A percentile compares a stretch with the other conserved stretches of the same genome.
Conservation (phyloP, 2,329 filamentous ascomycete species). For the Leptosphaerulina australis region DNA sequence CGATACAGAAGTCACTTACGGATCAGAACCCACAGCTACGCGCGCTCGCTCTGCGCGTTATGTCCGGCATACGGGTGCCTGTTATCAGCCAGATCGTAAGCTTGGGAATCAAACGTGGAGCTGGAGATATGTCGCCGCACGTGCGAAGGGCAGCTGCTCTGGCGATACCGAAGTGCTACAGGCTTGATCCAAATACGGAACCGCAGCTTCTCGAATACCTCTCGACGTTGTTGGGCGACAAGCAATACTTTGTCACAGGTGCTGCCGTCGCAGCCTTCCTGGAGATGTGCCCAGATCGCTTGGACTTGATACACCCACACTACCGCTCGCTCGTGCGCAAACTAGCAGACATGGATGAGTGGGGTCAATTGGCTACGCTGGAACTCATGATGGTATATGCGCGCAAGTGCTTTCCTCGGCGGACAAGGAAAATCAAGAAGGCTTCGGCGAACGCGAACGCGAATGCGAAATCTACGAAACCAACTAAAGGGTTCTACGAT, state of each 20-base stretch:
- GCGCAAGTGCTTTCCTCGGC: conserved; percentile 82
- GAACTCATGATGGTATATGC: conserved; percentile 83
- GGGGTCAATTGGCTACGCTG: conserved; percentile 87
- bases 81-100: conserved; percentile 98
- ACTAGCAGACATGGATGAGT: conserved; percentile 98
- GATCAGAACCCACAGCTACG: conserved; percentile 90
- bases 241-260: conserved; percentile 95
- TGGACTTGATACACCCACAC: conserved; percentile 89
- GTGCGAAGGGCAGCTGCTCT: conserved; percentile 92
- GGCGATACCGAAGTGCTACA: conserved; percentile 94
- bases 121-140: conserved; percentile 90
- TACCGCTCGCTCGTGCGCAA: conserved; percentile 86
- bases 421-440: conserved; percentile 64
- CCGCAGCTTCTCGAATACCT: conserved; percentile 87
- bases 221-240: conserved; percentile 78
- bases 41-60: conserved; percentile 90
- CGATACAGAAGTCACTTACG: conserved; percentile 95
- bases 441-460: conserved; percentile 49
- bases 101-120: conserved; percentile 91
- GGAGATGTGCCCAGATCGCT: conserved; percentile 83
- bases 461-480: conserved; percentile 46
- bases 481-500: conserved; percentile 79
- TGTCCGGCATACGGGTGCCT: conserved; percentile 96
- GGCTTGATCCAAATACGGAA: conserved; percentile 81
- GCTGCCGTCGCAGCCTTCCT: conserved; percentile 88